Evolutionary conservation across 73 alveolate genomes (phyloP).

Genomic region (Paraurostyla sp.): DNA sequence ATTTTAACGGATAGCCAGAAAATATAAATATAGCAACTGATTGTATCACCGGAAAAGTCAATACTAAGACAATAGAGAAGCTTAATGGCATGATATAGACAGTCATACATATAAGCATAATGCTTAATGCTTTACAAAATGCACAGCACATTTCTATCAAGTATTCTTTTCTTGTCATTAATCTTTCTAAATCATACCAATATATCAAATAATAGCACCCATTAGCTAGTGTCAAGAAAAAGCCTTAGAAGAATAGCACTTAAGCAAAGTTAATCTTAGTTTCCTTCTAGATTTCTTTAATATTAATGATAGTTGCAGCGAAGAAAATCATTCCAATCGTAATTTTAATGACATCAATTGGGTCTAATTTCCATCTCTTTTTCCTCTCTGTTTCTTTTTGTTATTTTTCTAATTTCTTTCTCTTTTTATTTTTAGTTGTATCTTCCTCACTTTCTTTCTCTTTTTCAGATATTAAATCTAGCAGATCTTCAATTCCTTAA

Average conservation of each 20-base stretch:
- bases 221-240: background rate
- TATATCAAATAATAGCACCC: background rate
- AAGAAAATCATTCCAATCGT: background rate
- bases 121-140: background rate
- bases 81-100: background rate
- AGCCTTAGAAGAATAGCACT: background rate
- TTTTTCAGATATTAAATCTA: conserved; percentile 7
- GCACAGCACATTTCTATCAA: background rate
- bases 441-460: conserved; percentile 3
- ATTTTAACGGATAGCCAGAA: background rate
- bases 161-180: background rate
- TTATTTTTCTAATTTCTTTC: background rate
- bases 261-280: conserved; percentile 27
- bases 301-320: background rate
- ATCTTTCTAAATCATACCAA: background rate
- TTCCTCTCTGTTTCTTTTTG: background rate
- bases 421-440: background rate
- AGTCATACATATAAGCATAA: background rate
- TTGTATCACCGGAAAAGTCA: background rate
- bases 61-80: background rate
- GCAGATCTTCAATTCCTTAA: background rate
- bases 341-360: background rate
- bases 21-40: background rate
- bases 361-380: background rate
- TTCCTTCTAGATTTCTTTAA: background rate